Evolutionary conservation across 2,329 filamentous ascomycete species (phyloP).

Genomic region (Aureobasidium vineae): DNA sequence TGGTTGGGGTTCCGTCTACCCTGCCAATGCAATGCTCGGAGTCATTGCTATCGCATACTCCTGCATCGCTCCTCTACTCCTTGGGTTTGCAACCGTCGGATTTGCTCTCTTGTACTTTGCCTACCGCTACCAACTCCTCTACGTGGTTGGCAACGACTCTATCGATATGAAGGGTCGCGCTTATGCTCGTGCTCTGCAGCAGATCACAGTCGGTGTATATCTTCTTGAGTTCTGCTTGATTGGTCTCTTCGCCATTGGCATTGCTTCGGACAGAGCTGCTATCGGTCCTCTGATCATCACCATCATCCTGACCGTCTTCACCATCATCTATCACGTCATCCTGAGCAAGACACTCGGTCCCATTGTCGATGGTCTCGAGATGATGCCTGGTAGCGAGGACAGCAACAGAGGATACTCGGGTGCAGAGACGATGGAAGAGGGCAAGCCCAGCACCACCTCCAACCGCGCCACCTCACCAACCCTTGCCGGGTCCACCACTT

Average conservation of each 20-base stretch:
- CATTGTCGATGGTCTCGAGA: constrained; percentile 19
- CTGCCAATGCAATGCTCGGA: constrained; percentile 49
- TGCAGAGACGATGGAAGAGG: constrained; percentile 31
- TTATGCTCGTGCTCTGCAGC: constrained; percentile 49
- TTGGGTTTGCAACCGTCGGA: constrained; percentile 48
- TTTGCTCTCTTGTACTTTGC: constrained; percentile 48
- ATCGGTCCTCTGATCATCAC: constrained; percentile 46
- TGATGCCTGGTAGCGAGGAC: constrained; percentile 34
- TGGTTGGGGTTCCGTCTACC: constrained; percentile 48
- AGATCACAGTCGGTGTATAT: constrained; percentile 50
- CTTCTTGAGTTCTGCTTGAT: constrained; percentile 51
- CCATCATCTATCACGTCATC: constrained; percentile 45
- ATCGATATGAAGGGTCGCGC: constrained; percentile 50
- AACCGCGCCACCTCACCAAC: constrained; percentile 12
- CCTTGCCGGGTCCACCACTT: not conserved
- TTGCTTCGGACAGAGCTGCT: constrained; percentile 37
- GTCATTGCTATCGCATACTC: constrained; percentile 48
- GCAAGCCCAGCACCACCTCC: constrained; percentile 13
- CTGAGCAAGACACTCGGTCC: constrained; percentile 36
- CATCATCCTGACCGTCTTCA: constrained; percentile 44
- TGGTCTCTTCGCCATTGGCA: constrained; percentile 46
- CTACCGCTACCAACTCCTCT: constrained; percentile 52
- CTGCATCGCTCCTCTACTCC: constrained; percentile 50
- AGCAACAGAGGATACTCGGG: constrained; percentile 33
- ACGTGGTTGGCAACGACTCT: constrained; percentile 46